Evolutionary conservation across 1,139 yeast species (phyloP).

Genomic region (Pichia sp.): DNA sequence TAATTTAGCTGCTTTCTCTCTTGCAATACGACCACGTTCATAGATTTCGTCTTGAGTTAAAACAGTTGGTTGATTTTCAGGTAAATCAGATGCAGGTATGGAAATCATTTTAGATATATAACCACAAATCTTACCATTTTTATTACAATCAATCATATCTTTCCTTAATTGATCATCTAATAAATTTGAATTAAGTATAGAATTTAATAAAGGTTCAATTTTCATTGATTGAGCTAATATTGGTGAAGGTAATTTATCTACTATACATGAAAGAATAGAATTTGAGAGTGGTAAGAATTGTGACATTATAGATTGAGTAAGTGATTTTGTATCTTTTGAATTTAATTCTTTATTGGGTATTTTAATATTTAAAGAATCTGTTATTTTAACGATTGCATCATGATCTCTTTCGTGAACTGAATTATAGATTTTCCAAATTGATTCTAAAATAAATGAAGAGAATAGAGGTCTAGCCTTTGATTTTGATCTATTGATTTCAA

Average conservation of each 20-base stretch:
- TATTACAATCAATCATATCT: slow-evolving; percentile 61
- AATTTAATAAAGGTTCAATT: slow-evolving; percentile 56
- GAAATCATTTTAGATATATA: slow-evolving; percentile 88
- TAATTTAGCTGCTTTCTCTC: slow-evolving; percentile 62
- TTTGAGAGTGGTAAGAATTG: slow-evolving; percentile 95
- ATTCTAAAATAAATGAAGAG: slow-evolving; percentile 81
- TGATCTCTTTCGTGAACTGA: slow-evolving; percentile 59
- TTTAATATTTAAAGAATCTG: slow-evolving; percentile 59
- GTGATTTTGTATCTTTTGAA: slow-evolving; percentile 64
- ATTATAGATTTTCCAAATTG: slow-evolving; percentile 87
- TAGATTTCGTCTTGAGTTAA: slow-evolving; percentile 52
- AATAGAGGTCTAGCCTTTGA: slow-evolving; percentile 67
- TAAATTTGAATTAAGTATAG: slow-evolving; percentile 45
- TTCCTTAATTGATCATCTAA: slow-evolving; percentile 43
- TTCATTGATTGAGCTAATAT: slow-evolving; percentile 63
- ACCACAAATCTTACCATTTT: slow-evolving; percentile 59
- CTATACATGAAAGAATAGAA: slow-evolving; percentile 75
- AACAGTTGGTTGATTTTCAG: slow-evolving; percentile 41
- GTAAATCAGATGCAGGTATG: slow-evolving; percentile 73
- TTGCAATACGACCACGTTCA: slow-evolving; percentile 60
- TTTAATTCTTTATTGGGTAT: slow-evolving; percentile 69
- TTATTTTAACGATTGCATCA: slow-evolving; percentile 69
- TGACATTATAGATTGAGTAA: slow-evolving; percentile 65
- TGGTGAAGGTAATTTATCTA: slow-evolving; percentile 84
- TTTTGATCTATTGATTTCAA: slow-evolving; percentile 44